A percentile compares a stretch with the other conserved stretches of the same genome.
Conservation (phyloP, 1,284 basidiomycete genomes). For the Erythrobasidium hasegawianum region DNA sequence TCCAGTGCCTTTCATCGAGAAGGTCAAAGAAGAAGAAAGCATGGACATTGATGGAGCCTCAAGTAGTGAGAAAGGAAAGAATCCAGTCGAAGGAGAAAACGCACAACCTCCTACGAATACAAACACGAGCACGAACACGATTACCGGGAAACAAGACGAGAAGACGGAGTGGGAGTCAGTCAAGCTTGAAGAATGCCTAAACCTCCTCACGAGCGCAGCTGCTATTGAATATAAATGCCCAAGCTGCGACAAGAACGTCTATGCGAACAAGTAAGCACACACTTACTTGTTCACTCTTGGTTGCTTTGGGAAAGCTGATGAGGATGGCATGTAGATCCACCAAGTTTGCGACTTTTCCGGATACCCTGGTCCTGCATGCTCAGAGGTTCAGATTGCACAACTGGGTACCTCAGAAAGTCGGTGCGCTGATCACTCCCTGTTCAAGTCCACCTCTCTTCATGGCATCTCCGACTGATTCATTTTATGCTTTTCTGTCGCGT, state of each 20-base stretch:
- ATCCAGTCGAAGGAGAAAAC: constrained; percentile 2
- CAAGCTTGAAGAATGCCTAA: constrained; percentile 64
- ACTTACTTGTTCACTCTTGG: not conserved
- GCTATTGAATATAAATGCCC: constrained; percentile 65
- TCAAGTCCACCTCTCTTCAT: too few relatives aligned
- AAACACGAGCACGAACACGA: constrained; percentile 4
- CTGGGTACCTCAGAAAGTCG: constrained; percentile 94
- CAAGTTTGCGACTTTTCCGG: constrained; percentile 79
- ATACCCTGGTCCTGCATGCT: constrained; percentile 82
- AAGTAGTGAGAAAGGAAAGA: constrained; percentile 17
- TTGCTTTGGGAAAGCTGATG: too few relatives aligned
- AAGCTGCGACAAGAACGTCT: constrained; percentile 60
- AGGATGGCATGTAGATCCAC: too few relatives aligned
- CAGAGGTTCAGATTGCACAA: constrained; percentile 94
- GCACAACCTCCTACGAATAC: constrained; percentile 6
- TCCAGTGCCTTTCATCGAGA: constrained; percentile 64
- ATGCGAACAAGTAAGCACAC: constrained; percentile 59
- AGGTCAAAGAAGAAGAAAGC: constrained; percentile 40
- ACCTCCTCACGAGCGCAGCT: constrained; percentile 63
- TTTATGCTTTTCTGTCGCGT: too few relatives aligned
- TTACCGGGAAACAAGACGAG: constrained; percentile 58
- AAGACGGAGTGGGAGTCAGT: constrained; percentile 69
- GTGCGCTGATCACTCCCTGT: too few relatives aligned
- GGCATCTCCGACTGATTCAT: too few relatives aligned
- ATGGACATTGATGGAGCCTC: constrained; percentile 16